These are phyloP conservation scores for Fusarium proliferatum DNA, from an alignment of 2,329 filamentous ascomycete species.

Conservation along the genomic window DNA sequence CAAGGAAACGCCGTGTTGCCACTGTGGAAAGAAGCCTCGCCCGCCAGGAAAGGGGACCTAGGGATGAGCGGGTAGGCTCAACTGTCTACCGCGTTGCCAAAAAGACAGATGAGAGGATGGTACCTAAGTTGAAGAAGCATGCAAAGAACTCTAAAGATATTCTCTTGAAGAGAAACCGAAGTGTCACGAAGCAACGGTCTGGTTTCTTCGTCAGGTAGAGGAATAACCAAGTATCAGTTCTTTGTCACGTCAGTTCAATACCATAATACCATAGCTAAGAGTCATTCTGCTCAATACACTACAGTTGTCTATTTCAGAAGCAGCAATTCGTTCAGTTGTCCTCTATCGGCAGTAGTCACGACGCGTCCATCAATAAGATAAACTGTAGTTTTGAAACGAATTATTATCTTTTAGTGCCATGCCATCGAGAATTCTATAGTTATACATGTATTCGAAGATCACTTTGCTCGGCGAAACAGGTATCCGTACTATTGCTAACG, in stretches of 20 bases:
- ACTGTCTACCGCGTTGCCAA: constrained; percentile 65
- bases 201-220: constrained; percentile 57
- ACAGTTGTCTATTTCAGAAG: background rate
- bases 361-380: background rate
- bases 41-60: constrained; percentile 53
- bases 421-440: background rate
- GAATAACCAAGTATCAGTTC: background rate
- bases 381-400: background rate
- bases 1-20: constrained; percentile 59
- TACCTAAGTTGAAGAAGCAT: constrained; percentile 60
- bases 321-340: background rate
- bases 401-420: background rate
- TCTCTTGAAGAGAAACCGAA: constrained; percentile 59
- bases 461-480: background rate
- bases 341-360: background rate
- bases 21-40: constrained; percentile 53
- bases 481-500: constrained; percentile 5
- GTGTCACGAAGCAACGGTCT: constrained; percentile 48
- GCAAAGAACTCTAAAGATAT: constrained; percentile 56
- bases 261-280: constrained; percentile 15
- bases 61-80: constrained; percentile 62
- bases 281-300: background rate
- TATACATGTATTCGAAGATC: background rate
- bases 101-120: constrained; percentile 58
- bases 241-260: constrained; percentile 20